Evolutionary conservation across 495 filamentous ascomycete species (phyloP), one percentile per base, ranked within the genome.

Genomic region (Rhizodiscina lignyota): DNA sequence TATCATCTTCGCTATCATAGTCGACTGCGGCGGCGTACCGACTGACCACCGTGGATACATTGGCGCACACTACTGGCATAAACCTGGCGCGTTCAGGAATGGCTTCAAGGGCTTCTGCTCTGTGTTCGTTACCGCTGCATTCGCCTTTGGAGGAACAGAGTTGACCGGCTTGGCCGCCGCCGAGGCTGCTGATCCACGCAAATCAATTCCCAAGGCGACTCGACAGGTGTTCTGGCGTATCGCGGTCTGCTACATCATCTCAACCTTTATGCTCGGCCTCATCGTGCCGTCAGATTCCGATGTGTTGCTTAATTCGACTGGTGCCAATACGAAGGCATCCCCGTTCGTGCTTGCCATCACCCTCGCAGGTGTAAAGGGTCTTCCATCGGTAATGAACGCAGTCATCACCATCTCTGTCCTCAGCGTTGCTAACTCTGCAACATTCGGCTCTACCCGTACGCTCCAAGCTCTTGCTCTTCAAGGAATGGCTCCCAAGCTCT

Each of bases 81-180:
- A 70, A 23, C 68, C 66, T 2, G 67, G 68, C 18, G 72, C 76
- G 1, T 81, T 83, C 55, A 52, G 54, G 13, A 68, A 78, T 43
- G 72, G 73, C 28, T 79, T 81, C 62, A 70, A 74, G 39, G 77
- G 77, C 10, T 72, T 79, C 49, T 68, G 69, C 42, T 54, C 62
- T 5, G 73, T 78, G 32, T 75, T 79, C 54, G 70, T 75, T 29
- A 67, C 68, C 11, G 74, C 75, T 21, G 67, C 73, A 39, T 80
- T 81, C 45, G 59, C 77, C 23, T 79, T 79, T 49, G 62, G 60
- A 17, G 77, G 77, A 22, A 77, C 72, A 2, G 64, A 68, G 40
- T 55, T 64, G 21, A 49, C 54, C 26, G 64, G 62, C 39, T 49
- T 66, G 17, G 60, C 62, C 16, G 62, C 62, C 18, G 62, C 62